Base-by-base conservation (phyloP, 306 rosid genomes). In the Potentilla sterilis region DNA sequence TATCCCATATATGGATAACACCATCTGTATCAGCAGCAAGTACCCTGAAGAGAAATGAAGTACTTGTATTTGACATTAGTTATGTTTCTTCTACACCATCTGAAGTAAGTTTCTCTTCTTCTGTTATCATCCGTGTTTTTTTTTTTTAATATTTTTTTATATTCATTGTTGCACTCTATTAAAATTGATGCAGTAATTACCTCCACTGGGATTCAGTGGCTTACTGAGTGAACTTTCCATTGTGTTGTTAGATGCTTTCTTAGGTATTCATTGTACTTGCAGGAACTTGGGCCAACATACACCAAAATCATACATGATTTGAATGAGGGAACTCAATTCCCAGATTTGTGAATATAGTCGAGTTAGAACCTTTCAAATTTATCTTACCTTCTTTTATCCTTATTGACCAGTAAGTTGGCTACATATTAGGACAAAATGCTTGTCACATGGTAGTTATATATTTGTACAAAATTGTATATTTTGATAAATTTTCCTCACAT, bases 1-100 rank as follows among this genome's bases (percentile, higher is more conserved):
- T 89, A 83, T 93, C 98, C 97, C 98, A 93, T 63, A 93, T 85
- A 79, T 79, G 87, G 80, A 93, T 70, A 16, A 28, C 83, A 65
- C 97, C 98, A 65, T 78, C 76, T 5, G 96, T 88, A 83, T 93
- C 97, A 73, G 90, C 86, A 71, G 90, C 98, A 80, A 93, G 83
- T 79, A 93, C 73, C 90, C 98, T 74, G 81, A 85, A 85, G 79
- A 82, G 88, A 69, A 83, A 84, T 51, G 88, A 84, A 82, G 82
- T 91, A 57, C 87, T 83, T 76, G 73, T 94, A 72, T 94, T 85
- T 78, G 95, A 94, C 77, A 72, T 90, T 70, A 81, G 93, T 83
- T 83, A 82, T 65, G 70, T 87, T 79, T 83, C 87, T 68, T 86
- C 96, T 55, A 84, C 86, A 78, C 97, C 98, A 85, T 86, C 91